phyloP scores from a whole-genome alignment of 257 asterid species.

The Scutellaria baicalensis region DNA sequence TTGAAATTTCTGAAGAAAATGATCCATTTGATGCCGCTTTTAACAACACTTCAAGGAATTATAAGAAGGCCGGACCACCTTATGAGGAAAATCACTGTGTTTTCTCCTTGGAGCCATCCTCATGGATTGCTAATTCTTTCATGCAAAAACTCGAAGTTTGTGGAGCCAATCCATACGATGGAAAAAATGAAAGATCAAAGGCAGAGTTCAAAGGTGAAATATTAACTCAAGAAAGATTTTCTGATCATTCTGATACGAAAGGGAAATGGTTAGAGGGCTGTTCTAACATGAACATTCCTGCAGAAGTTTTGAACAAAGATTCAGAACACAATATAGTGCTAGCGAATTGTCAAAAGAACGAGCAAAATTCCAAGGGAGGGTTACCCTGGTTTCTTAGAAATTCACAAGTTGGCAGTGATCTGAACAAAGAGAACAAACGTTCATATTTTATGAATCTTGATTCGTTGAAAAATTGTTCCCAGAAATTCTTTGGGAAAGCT shows the following conservation, averaged over 20 bases:
- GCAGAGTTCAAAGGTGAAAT: conserved; percentile 10
- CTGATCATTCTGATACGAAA: background rate
- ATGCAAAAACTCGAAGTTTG: conserved; percentile 14
- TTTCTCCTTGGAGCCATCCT: conserved; percentile 7
- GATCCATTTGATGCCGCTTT: conserved; percentile 14
- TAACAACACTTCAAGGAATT: background rate
- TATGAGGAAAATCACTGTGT: background rate
- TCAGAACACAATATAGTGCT: conserved; percentile 2
- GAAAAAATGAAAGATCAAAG: conserved; percentile 12
- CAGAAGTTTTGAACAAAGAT: conserved; percentile 9
- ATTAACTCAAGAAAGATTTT: conserved; percentile 6
- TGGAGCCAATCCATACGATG: conserved; percentile 10
- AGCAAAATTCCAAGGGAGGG: conserved; percentile 15
- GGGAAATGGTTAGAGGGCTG: conserved; percentile 17
- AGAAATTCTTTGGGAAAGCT: conserved; percentile 38
- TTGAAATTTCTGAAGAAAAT: conserved; percentile 51
- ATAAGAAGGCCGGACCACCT: background rate
- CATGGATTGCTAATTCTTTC: conserved; percentile 23
- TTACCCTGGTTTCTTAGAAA: conserved; percentile 42
- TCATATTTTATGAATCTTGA: conserved; percentile 62
- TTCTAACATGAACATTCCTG: conserved; percentile 1
- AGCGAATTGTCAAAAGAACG: conserved; percentile 17
- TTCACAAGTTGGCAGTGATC: conserved; percentile 24
- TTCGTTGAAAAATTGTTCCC: conserved; percentile 50
- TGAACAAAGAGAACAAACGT: conserved; percentile 19